Conservation (phyloP, 2,329 filamentous ascomycete species). For the Beauveria scarabaeidicola region DNA sequence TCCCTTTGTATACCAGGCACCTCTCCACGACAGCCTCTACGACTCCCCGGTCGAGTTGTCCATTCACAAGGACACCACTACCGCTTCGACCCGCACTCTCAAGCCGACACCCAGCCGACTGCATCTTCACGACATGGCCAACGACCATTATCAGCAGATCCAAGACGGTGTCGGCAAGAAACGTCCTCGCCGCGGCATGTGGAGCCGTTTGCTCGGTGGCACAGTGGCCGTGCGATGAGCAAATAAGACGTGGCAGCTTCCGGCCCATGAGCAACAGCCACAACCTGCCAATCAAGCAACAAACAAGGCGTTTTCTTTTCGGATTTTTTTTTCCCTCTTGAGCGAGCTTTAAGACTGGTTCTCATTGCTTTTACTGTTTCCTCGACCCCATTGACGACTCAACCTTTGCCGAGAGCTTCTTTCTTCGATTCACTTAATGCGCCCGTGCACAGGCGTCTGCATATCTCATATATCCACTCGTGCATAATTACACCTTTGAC, state of each 20-base stretch:
- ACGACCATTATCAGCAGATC: conserved; percentile 42
- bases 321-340: background rate
- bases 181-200: conserved; percentile 43
- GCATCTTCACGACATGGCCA: conserved; percentile 48
- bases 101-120: conserved; percentile 27
- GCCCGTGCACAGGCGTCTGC: conserved; percentile 8
- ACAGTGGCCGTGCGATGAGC: conserved; percentile 31
- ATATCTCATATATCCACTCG: conserved; percentile 5
- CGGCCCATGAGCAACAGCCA: conserved; percentile 17
- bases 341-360: conserved; percentile 8
- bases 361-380: conserved; percentile 2
- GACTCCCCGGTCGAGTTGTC: conserved; percentile 42
- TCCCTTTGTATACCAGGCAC: conserved; percentile 32
- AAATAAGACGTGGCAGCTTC: conserved; percentile 10
- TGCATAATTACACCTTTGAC: conserved; percentile 1
- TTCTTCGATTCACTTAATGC: conserved; percentile 5
- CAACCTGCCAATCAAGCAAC: conserved; percentile 12
- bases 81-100: conserved; percentile 23
- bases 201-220: conserved; percentile 44
- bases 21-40: conserved; percentile 33
- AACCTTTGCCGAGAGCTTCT: background rate
- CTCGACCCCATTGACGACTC: background rate
- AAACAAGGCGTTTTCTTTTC: conserved; percentile 10
- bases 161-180: conserved; percentile 40
- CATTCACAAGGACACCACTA: conserved; percentile 23